phyloP scores from a whole-genome alignment of 306 rosid species.

The Trifolium repens region DNA sequence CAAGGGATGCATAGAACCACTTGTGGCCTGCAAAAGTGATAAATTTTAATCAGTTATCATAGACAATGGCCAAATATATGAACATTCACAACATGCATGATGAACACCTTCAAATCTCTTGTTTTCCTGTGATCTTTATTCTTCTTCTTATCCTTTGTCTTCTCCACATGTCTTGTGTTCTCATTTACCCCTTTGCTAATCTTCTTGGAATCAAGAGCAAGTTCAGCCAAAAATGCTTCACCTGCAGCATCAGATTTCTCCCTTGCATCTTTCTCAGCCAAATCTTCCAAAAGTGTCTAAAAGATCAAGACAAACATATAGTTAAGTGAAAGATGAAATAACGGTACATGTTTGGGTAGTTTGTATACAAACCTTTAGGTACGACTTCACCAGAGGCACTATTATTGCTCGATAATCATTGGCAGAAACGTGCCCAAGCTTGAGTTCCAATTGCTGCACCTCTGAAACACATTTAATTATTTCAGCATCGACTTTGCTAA shows the following conservation, averaged over 20 bases:
- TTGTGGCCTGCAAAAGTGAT: slow-evolving; percentile 58
- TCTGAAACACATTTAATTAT: slow-evolving; percentile 73
- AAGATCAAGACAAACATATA: slow-evolving; percentile 35
- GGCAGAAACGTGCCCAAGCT: slow-evolving; percentile 79
- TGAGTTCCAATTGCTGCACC: slow-evolving; percentile 87
- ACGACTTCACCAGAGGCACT: slow-evolving; percentile 84
- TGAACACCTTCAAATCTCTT: slow-evolving; percentile 79
- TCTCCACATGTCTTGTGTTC: slow-evolving; percentile 66
- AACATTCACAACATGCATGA: slow-evolving; percentile 39
- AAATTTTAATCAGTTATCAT: slow-evolving; percentile 41
- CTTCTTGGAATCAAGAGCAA: slow-evolving; percentile 89
- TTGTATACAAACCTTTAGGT: slow-evolving; percentile 79
- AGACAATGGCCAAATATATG: slow-evolving; percentile 39
- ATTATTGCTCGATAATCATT: slow-evolving; percentile 80
- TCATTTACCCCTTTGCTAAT: slow-evolving; percentile 73
- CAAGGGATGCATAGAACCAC: slow-evolving; percentile 53
- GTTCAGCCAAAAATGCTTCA: slow-evolving; percentile 96
- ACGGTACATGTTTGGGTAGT: slow-evolving; percentile 30
- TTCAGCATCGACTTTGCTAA: slow-evolving; percentile 83
- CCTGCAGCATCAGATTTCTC: slow-evolving; percentile 95
- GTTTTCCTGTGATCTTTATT: slow-evolving; percentile 76
- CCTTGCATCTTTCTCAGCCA: slow-evolving; percentile 94
- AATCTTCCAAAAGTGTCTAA: slow-evolving; percentile 84
- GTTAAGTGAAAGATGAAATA: slow-evolving; percentile 36
- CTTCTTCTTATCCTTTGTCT: slow-evolving; percentile 87